A percentile compares a stretch with the other conserved stretches of the same genome.
Evolutionary conservation across 2,329 filamentous ascomycete genomes (phyloP).

Genomic region (Exophiala aquamarina): DNA sequence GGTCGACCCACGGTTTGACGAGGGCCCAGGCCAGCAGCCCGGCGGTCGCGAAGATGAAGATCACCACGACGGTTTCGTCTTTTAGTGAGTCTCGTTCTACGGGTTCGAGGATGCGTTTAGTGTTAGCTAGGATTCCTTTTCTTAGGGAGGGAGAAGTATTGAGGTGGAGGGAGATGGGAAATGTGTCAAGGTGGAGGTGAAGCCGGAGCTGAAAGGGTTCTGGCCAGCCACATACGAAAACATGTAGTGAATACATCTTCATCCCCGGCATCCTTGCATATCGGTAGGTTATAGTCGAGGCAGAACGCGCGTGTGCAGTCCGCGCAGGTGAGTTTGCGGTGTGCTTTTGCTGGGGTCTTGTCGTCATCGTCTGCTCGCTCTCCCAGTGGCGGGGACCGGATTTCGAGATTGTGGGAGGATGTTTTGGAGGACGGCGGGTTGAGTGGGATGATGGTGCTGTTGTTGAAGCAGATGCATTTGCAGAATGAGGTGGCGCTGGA

Average conservation of each 20-base stretch:
- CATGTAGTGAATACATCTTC: slow-evolving; percentile 66
- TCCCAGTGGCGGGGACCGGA: background rate
- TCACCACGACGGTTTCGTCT: slow-evolving; percentile 64
- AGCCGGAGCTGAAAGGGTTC: background rate
- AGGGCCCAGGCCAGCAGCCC: slow-evolving; percentile 61
- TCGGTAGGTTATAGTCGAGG: slow-evolving; percentile 60
- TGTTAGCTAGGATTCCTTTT: too few species aligned
- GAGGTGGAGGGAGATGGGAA: too few species aligned
- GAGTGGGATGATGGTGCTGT: slow-evolving; percentile 67
- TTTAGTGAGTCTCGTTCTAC: slow-evolving; percentile 66
- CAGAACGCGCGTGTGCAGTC: slow-evolving; percentile 70
- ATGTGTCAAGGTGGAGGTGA: background rate
- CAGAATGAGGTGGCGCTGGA: slow-evolving; percentile 63
- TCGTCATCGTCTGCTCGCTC: slow-evolving; percentile 15
- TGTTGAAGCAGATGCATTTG: slow-evolving; percentile 70
- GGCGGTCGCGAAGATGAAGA: slow-evolving; percentile 65
- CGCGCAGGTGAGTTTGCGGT: slow-evolving; percentile 55
- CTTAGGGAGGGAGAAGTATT: background rate
- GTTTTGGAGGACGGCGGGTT: slow-evolving; percentile 40
- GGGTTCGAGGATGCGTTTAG: background rate
- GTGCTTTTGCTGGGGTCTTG: slow-evolving; percentile 30
- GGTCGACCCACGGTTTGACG: slow-evolving; percentile 47
- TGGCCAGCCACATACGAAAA: slow-evolving; percentile 57
- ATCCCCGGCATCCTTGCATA: slow-evolving; percentile 60
- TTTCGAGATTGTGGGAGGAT: background rate